Conservation (phyloP, 495 filamentous ascomycete species). For the Hyaloscypha hepaticicola region DNA sequence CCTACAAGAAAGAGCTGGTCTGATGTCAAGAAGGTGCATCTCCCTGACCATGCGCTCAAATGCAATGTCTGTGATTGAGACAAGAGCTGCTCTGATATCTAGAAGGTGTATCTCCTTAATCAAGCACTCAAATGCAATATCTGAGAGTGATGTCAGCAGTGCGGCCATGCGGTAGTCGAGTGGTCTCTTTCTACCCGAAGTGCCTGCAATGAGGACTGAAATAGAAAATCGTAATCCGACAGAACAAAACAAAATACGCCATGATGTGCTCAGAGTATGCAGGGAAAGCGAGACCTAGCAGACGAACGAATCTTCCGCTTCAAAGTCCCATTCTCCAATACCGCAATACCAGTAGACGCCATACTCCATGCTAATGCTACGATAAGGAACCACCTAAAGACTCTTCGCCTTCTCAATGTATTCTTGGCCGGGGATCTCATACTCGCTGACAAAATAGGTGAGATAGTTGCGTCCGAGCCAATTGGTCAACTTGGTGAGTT, state of each 20-base stretch:
- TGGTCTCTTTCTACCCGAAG: neutral
- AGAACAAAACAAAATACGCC: neutral
- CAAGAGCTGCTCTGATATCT: neutral
- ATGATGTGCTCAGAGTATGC: neutral
- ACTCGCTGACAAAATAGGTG: constrained; percentile 74
- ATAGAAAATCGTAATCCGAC: neutral
- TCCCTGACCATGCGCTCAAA: neutral
- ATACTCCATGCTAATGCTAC: constrained; percentile 23
- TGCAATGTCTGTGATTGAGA: neutral
- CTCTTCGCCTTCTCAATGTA: constrained; percentile 49
- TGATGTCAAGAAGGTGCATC: neutral
- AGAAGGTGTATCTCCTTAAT: neutral
- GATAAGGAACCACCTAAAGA: constrained; percentile 6
- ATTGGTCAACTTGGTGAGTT: constrained; percentile 73
- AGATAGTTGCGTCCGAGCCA: constrained; percentile 75
- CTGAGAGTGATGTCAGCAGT: neutral
- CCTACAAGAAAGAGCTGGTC: neutral
- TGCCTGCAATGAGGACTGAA: neutral
- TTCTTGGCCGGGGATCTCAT: constrained; percentile 58
- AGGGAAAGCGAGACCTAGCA: neutral
- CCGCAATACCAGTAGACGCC: constrained; percentile 17
- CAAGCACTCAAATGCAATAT: neutral
- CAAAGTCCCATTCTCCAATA: neutral
- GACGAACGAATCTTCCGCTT: neutral
- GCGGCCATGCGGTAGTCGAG: neutral